Conservation (phyloP, 805 yeast species). For the Candida germanica region DNA sequence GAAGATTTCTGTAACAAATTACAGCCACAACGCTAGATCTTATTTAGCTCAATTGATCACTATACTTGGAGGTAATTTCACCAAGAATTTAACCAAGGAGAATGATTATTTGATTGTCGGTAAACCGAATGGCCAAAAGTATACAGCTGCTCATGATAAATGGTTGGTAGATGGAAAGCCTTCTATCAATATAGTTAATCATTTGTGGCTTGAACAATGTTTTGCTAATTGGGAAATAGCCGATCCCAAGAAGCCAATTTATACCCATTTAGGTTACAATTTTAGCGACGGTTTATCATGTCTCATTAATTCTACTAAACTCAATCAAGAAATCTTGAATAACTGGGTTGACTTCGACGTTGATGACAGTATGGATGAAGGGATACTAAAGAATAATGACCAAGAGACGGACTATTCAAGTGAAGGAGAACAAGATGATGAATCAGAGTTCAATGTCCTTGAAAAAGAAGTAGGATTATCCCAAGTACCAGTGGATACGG, state of each 20-base stretch:
- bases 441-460: background rate
- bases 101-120: slow-evolving; percentile 77
- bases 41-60: slow-evolving; percentile 64
- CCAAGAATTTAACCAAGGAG: slow-evolving; percentile 58
- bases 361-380: slow-evolving; percentile 21
- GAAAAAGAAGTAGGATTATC: background rate
- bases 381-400: slow-evolving; percentile 13
- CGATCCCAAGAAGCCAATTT: slow-evolving; percentile 46
- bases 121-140: slow-evolving; percentile 67
- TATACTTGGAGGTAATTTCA: slow-evolving; percentile 73
- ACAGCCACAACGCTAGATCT: slow-evolving; percentile 77
- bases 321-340: slow-evolving; percentile 40
- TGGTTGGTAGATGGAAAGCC: slow-evolving; percentile 48
- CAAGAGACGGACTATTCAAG: slow-evolving; percentile 17
- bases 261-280: slow-evolving; percentile 42
- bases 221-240: slow-evolving; percentile 56
- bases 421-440: slow-evolving; percentile 11
- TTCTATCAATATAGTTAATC: slow-evolving; percentile 60
- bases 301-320: slow-evolving; percentile 51
- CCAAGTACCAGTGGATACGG: slow-evolving; percentile 1
- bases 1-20: slow-evolving; percentile 69
- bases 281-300: slow-evolving; percentile 37
- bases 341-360: slow-evolving; percentile 26
- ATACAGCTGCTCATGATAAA: slow-evolving; percentile 56
- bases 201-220: slow-evolving; percentile 85